A percentile compares a stretch with the other conserved stretches of the same genome.
phyloP scores from a whole-genome alignment of 1,139 yeast species.

The Kazachstania sp. region DNA sequence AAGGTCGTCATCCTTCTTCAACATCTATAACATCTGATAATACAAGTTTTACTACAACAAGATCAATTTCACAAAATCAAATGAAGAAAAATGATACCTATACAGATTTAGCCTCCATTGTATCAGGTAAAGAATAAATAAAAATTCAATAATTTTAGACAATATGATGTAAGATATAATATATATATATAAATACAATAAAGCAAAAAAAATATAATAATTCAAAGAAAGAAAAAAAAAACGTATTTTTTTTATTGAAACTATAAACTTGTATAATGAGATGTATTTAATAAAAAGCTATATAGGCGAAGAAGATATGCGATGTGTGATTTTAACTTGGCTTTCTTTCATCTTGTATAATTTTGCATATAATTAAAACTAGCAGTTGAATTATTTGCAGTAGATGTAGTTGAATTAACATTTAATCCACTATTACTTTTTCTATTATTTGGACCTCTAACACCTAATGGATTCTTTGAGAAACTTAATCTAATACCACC shows the following conservation, averaged over 20 bases:
- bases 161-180: background rate
- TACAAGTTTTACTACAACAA: background rate
- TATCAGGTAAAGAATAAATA: conserved; percentile 9
- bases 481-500: conserved; percentile 93
- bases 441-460: conserved; percentile 48
- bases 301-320: too few relatives aligned
- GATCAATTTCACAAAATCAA: conserved; percentile 12
- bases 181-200: background rate
- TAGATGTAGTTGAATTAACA: background rate
- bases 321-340: too few relatives aligned
- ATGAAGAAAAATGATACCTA: conserved; percentile 46
- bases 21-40: conserved; percentile 10
- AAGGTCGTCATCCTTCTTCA: conserved; percentile 9
- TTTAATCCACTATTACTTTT: conserved; percentile 15
- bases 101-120: conserved; percentile 46
- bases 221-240: background rate
- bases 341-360: background rate
- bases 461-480: conserved; percentile 94
- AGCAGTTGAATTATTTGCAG: background rate
- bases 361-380: conserved; percentile 3
- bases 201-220: background rate
- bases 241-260: background rate
- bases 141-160: background rate
- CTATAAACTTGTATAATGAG: background rate
- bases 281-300: too few relatives aligned